Conservation (phyloP, 2,329 filamentous ascomycete species). For the Orbilia oligospora region DNA sequence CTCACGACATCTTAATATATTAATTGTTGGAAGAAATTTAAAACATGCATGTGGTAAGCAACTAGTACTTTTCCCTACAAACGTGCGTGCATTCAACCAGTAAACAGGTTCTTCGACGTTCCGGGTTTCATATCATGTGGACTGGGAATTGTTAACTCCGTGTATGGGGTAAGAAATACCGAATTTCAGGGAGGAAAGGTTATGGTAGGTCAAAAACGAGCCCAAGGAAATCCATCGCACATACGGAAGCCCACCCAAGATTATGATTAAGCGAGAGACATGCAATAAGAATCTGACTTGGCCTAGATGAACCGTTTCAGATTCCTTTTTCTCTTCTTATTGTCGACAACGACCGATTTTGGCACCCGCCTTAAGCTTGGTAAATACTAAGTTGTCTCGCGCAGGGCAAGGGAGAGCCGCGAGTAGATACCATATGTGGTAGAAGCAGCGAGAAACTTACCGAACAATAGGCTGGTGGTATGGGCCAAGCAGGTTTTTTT, state of each 20-base stretch:
- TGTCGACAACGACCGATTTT: background rate
- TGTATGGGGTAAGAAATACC: conserved; percentile 1
- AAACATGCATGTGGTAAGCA: conserved; percentile 16
- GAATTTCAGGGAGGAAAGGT: background rate
- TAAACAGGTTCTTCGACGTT: background rate
- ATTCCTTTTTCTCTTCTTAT: conserved; percentile 20
- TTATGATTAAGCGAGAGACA: conserved; percentile 16
- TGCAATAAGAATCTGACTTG: background rate
- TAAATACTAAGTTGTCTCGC: background rate
- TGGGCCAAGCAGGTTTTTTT: conserved; percentile 22
- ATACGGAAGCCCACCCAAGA: conserved; percentile 16
- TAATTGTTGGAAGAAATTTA: conserved; percentile 20
- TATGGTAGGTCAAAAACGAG: background rate
- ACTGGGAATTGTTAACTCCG: background rate
- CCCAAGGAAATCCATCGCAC: background rate
- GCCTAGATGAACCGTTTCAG: conserved; percentile 24
- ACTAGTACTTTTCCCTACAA: background rate
- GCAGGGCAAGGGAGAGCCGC: conserved; percentile 15
- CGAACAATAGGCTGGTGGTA: conserved; percentile 18
- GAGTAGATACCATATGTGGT: conserved; percentile 37
- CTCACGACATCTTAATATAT: too few relatives aligned
- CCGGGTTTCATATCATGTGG: background rate
- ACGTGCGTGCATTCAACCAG: background rate
- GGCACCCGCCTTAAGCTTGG: conserved; percentile 6
- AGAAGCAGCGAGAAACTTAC: conserved; percentile 37